Evolutionary conservation across 2,329 filamentous ascomycete species (phyloP), one percentile per base, ranked within the genome.

Genomic region (Neofusicoccum cordaticola): DNA sequence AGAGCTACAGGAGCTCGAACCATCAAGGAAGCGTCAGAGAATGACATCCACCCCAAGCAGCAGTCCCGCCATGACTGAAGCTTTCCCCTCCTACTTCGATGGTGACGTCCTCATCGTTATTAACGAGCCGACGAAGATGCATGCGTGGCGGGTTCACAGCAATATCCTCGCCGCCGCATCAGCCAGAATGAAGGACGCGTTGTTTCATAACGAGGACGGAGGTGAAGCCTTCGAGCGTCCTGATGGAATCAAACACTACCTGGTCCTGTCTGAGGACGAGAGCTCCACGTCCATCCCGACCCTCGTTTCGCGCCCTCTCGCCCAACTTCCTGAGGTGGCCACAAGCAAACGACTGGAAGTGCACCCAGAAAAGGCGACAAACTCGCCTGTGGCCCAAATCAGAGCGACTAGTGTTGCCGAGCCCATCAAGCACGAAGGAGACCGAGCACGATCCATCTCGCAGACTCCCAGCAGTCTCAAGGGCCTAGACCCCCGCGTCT

Each of bases 61-160:
- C 17, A 13, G 6, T 13, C 11, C 9, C 4, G 7, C 17, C 11
- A 15, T 7, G 5, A n/a, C 31, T n/a, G 17, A 41, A 2, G 2
- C 12, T 8, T 70, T 71, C 44, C 70, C 70, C 1, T 11, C 56
- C 19, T 69, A 67, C 57, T 44, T 44, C 7, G 60, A 42, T n/a
- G 70, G 70, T 1, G 66, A 71, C 31, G 67, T 70, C 1, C n/a
- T 68, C 41, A 68, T 71, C 31, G n/a, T 22, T 8, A 41, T 52
- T 0, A 65, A 65, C 1, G 44, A 63, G 2, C 47, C 48, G 15
- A 17, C 41, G 4, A 48, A 47, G 3, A 4, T 34, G 0, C 35
- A 34, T 19, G 53, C 15, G 1, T 68, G 67, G 42, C 67, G 64
- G 37, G 63, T 72, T 19, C 68, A 72, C 35, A 65, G 66, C 34